Conservation (phyloP, 495 filamentous ascomycete genomes). For the Elasticomyces elasticus region DNA sequence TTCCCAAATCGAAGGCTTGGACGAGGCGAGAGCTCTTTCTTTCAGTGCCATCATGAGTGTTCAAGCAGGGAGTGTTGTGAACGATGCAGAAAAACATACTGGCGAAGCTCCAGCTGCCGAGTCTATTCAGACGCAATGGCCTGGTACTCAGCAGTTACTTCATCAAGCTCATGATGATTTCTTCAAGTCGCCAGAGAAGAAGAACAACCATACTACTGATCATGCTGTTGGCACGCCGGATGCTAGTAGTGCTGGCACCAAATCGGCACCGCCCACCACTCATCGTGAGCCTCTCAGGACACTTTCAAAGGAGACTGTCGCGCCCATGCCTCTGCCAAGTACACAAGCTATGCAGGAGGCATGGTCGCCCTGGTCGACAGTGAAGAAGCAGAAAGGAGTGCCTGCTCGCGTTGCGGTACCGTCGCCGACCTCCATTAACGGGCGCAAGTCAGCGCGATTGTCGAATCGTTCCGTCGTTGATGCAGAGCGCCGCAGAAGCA, state of each 20-base stretch:
- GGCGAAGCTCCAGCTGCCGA: not conserved
- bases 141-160: constrained; percentile 14
- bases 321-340: constrained; percentile 1
- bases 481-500: constrained; percentile 1
- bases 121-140: constrained; percentile 11
- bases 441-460: not conserved
- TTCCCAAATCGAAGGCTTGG: not conserved
- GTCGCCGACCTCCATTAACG: not conserved
- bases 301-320: constrained; percentile 5
- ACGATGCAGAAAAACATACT: not conserved
- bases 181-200: constrained; percentile 10
- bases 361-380: constrained; percentile 13
- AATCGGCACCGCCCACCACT: not conserved
- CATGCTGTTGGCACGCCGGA: not conserved
- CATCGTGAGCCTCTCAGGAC: constrained; percentile 2
- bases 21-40: not conserved
- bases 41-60: not conserved
- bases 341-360: constrained; percentile 15
- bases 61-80: not conserved
- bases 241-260: not conserved
- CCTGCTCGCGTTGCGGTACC: not conserved
- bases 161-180: constrained; percentile 15
- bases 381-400: constrained; percentile 12
- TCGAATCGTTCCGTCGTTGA: not conserved
- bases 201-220: not conserved